A percentile compares a stretch with the other conserved stretches of the same genome.
Conservation (phyloP, 1,284 basidiomycete genomes). For the Wallemia ichthyophaga region DNA sequence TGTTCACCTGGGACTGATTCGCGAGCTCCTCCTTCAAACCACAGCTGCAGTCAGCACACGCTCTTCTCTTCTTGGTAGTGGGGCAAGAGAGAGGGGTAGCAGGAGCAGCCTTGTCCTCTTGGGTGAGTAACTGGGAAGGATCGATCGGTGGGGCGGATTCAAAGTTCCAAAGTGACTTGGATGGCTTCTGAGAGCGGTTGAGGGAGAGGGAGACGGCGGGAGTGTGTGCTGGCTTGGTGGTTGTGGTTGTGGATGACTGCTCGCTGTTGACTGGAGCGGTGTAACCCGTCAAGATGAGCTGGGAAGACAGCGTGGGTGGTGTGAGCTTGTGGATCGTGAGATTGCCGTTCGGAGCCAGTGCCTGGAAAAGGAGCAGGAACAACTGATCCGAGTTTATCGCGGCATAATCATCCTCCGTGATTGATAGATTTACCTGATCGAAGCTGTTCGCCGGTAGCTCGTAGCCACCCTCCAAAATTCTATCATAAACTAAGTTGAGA, state of each 20-base stretch:
- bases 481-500: not conserved
- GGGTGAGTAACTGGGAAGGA: slow-evolving; percentile 20
- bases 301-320: not conserved
- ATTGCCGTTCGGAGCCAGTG: not conserved
- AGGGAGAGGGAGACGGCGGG: not conserved
- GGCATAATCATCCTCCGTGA: not conserved
- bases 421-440: not conserved
- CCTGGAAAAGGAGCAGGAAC: not conserved
- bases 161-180: not conserved
- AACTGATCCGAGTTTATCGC: not conserved
- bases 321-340: not conserved
- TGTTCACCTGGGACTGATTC: slow-evolving; percentile 26
- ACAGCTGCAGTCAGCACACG: slow-evolving; percentile 81
- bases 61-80: slow-evolving; percentile 26
- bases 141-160: slow-evolving; percentile 11
- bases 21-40: slow-evolving; percentile 25
- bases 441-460: not conserved
- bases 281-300: not conserved
- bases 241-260: not conserved
- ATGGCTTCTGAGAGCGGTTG: not conserved
- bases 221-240: not conserved
- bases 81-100: slow-evolving; percentile 26
- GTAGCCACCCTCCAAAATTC: not conserved
- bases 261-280: not conserved
- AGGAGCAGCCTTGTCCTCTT: slow-evolving; percentile 20